These are phyloP conservation scores for Harrya chromipes DNA, from an alignment of 768 basidiomycete species.

Conservation along the genomic window DNA sequence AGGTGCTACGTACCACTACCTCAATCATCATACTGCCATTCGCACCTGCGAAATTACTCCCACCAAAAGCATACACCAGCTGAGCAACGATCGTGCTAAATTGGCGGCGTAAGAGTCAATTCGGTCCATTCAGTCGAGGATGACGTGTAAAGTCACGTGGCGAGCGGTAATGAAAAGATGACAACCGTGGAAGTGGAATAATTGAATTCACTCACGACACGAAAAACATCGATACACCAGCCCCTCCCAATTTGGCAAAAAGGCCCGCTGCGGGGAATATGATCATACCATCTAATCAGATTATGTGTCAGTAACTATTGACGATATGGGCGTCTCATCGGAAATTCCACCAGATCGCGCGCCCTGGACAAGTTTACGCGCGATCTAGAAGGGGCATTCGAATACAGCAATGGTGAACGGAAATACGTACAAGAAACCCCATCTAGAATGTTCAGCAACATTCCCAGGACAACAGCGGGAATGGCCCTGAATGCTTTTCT, in stretches of 20 bases:
- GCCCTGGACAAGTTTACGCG: slow-evolving; percentile 6
- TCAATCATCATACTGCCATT: slow-evolving; percentile 99
- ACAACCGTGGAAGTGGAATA: not conserved
- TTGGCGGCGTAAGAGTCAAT: not conserved
- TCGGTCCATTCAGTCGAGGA: not conserved
- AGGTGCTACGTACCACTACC: slow-evolving; percentile 66
- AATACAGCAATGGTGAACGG: not conserved
- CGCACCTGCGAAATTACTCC: slow-evolving; percentile 84
- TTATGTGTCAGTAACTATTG: slow-evolving; percentile 1
- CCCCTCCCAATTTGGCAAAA: slow-evolving; percentile 77
- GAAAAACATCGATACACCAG: slow-evolving; percentile 96
- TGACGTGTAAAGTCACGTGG: not conserved
- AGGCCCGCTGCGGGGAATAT: slow-evolving; percentile 84
- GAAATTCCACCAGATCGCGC: not conserved
- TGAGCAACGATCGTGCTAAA: slow-evolving; percentile 73
- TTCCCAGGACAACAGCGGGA: slow-evolving; percentile 85
- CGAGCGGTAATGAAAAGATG: slow-evolving; percentile 4
- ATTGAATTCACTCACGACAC: slow-evolving; percentile 51
- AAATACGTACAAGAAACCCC: slow-evolving; percentile 78
- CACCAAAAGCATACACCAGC: slow-evolving; percentile 80
- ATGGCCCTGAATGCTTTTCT: slow-evolving; percentile 40
- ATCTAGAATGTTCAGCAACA: slow-evolving; percentile 86
- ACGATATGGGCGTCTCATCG: not conserved
- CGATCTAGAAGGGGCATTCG: not conserved
- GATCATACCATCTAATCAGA: slow-evolving; percentile 81